A percentile compares a stretch with the other conserved stretches of the same genome.
Conservation (phyloP, 805 yeast species). For the Saccharomycopsis selenospora region DNA sequence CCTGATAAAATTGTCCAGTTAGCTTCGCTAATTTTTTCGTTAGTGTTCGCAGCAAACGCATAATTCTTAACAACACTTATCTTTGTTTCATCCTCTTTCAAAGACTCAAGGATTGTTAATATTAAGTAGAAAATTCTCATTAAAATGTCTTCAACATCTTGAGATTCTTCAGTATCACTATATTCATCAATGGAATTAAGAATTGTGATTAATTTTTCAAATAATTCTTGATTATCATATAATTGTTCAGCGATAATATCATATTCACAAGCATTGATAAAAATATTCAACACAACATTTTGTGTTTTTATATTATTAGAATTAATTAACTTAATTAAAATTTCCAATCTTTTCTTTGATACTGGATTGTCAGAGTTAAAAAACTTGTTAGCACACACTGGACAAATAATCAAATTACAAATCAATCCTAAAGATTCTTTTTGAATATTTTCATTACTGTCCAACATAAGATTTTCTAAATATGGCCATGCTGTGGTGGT, state of each 20-base stretch:
- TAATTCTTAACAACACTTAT: neutral
- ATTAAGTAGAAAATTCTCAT: constrained; percentile 17
- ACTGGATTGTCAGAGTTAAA: constrained; percentile 26
- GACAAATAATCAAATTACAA: constrained; percentile 36
- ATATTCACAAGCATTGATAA: constrained; percentile 27
- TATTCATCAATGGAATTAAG: constrained; percentile 12
- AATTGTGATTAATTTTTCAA: constrained; percentile 16
- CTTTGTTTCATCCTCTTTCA: neutral
- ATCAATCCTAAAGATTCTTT: constrained; percentile 42
- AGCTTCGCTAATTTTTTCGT: neutral
- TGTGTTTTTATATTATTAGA: constrained; percentile 23
- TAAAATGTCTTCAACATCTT: constrained; percentile 9
- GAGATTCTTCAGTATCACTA: constrained; percentile 6
- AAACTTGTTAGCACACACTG: constrained; percentile 24
- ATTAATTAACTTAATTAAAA: constrained; percentile 23
- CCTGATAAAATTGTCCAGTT: neutral
- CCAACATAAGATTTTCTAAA: constrained; percentile 31
- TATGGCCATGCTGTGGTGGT: constrained; percentile 27
- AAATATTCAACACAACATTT: constrained; percentile 23
- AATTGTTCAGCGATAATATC: constrained; percentile 21
- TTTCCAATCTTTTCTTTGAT: constrained; percentile 21
- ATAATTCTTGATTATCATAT: constrained; percentile 10
- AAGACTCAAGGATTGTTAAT: constrained; percentile 10
- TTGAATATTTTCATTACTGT: constrained; percentile 36
- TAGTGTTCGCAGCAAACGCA: neutral